Percentiles rank a stretch among this genome's conserved stretches.
Conservation (phyloP, 2,329 filamentous ascomycete genomes). For the Nectriaceae sp. region DNA sequence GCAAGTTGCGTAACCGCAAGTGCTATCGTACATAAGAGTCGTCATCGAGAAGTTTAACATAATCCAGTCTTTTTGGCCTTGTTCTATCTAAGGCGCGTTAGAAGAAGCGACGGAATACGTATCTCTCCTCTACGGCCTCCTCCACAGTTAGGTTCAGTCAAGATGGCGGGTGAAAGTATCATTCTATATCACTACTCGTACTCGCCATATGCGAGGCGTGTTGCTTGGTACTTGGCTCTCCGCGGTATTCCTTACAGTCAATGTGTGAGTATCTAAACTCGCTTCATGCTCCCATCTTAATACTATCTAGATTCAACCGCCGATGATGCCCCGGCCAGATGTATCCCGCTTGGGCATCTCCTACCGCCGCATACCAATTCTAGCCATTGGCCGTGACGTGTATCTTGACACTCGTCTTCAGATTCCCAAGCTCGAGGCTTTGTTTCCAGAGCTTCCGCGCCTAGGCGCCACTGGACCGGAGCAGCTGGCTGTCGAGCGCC, state of each 20-base stretch:
- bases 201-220: conserved; percentile 64
- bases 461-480: conserved; percentile 40
- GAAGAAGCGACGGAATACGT: too few species aligned
- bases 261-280: conserved; percentile 56
- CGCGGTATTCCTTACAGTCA: conserved; percentile 66
- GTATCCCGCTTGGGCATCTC: conserved; percentile 60
- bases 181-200: conserved; percentile 67
- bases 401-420: conserved; percentile 73
- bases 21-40: too few species aligned
- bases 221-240: conserved; percentile 69
- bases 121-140: too few species aligned
- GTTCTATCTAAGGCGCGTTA: too few species aligned
- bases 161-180: conserved; percentile 36
- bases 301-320: conserved; percentile 61
- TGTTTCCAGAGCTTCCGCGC: conserved; percentile 47
- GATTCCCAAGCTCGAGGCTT: conserved; percentile 61
- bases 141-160: too few species aligned
- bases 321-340: conserved; percentile 66
- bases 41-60: too few species aligned
- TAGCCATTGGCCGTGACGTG: conserved; percentile 66
- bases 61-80: too few species aligned
- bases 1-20: too few species aligned
- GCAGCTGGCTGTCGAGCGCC: conserved; percentile 49
- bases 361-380: conserved; percentile 70
- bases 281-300: neutral